These are phyloP conservation scores for Dendrobium nobile DNA, from an alignment of 106 monocot genomes.

Conservation along the genomic window DNA sequence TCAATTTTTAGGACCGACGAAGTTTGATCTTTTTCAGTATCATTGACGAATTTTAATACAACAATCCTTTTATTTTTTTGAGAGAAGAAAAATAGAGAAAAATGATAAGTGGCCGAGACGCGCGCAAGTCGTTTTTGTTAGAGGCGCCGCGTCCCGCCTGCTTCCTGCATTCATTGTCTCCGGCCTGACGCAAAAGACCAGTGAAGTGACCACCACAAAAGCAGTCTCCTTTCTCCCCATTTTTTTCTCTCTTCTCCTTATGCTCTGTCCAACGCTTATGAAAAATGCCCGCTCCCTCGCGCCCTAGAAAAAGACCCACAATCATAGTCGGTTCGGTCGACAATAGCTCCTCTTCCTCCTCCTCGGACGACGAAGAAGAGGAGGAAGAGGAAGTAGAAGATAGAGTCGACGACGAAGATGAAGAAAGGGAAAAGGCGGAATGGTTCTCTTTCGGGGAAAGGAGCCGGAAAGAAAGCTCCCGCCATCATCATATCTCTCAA, in stretches of 20 bases:
- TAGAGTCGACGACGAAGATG: constrained; percentile 18
- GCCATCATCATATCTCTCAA: constrained; percentile 63
- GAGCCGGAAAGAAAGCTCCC: constrained; percentile 13
- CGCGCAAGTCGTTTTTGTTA: neutral
- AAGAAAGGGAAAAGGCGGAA: constrained; percentile 7
- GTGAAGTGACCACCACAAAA: neutral
- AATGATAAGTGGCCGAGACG: too few species aligned
- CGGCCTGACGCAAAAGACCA: neutral
- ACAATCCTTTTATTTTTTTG: too few species aligned
- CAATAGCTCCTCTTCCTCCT: constrained; percentile 16
- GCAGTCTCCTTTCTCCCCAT: neutral
- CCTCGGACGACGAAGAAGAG: constrained; percentile 26
- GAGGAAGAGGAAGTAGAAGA: constrained; percentile 20
- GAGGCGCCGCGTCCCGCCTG: neutral
- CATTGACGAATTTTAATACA: neutral
- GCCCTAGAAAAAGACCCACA: constrained; percentile 6
- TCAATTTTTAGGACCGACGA: too few species aligned
- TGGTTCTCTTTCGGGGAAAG: neutral
- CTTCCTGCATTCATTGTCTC: neutral
- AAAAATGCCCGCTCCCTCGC: neutral
- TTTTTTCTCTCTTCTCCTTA: neutral
- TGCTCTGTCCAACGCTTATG: neutral
- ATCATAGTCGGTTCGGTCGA: constrained; percentile 4
- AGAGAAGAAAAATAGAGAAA: too few species aligned
- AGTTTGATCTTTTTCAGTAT: too few species aligned